These are phyloP conservation scores for Fusarium goolgardi DNA, from an alignment of 2,329 filamentous ascomycete species.

Conservation along the genomic window DNA sequence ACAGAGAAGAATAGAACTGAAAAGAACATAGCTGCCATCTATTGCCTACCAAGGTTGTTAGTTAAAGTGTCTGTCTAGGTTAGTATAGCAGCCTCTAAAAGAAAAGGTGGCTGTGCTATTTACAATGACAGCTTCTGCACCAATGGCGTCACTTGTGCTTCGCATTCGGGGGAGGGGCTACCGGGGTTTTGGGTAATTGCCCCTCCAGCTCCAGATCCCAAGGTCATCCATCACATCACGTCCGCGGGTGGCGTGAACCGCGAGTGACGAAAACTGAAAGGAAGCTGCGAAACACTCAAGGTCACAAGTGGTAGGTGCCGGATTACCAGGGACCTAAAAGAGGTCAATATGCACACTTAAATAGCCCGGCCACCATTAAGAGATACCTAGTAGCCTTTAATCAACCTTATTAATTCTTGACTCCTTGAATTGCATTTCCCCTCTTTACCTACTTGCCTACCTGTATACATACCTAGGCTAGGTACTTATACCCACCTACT, in stretches of 20 bases:
- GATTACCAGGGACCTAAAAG: slow-evolving; percentile 22
- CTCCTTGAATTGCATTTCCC: slow-evolving; percentile 15
- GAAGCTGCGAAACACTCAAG: slow-evolving; percentile 26
- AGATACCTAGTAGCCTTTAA: slow-evolving; percentile 4
- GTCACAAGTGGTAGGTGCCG: slow-evolving; percentile 35
- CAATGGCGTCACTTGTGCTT: slow-evolving; percentile 38
- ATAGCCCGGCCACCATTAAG: slow-evolving; percentile 11
- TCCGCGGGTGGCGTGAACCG: slow-evolving; percentile 27
- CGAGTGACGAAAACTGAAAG: slow-evolving; percentile 9
- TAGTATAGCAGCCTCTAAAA: no score
- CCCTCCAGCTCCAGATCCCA: slow-evolving; percentile 22
- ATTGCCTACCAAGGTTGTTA: not conserved
- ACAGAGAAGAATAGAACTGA: not conserved
- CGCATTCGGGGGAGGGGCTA: slow-evolving; percentile 35
- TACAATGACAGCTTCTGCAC: slow-evolving; percentile 20
- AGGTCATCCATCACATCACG: not conserved
- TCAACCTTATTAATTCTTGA: not conserved
- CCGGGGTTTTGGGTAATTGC: slow-evolving; percentile 29
- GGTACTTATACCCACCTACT: slow-evolving; percentile 19
- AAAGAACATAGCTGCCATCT: not conserved
- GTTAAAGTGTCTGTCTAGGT: not conserved
- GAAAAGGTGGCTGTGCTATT: slow-evolving; percentile 32
- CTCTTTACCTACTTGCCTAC: slow-evolving; percentile 11
- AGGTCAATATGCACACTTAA: slow-evolving; percentile 26
- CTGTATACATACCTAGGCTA: not conserved